These are phyloP conservation scores for Daldinia concentrica DNA, from an alignment of 495 filamentous ascomycete genomes.

Conservation along the genomic window DNA sequence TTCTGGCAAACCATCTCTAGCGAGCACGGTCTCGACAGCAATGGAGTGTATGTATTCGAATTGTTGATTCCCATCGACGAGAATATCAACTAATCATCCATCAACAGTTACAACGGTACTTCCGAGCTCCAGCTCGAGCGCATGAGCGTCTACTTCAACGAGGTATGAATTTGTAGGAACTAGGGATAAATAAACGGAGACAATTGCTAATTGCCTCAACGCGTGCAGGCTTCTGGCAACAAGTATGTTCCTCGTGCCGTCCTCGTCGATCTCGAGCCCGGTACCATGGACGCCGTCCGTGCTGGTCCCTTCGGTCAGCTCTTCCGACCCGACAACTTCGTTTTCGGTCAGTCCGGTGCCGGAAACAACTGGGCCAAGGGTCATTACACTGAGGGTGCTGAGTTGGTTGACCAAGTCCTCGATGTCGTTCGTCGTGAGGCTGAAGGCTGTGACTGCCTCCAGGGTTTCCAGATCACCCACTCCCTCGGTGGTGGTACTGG, in stretches of 20 bases:
- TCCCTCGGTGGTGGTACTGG: conserved; percentile 99
- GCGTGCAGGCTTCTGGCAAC: conserved; percentile 82
- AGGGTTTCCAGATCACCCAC: conserved; percentile 99
- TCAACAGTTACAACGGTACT: conserved; percentile 89
- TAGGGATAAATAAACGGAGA: not conserved
- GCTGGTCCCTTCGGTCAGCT: conserved; percentile 98
- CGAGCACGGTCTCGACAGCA: conserved; percentile 98
- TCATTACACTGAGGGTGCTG: conserved; percentile 99
- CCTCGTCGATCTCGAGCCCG: conserved; percentile 98
- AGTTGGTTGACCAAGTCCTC: conserved; percentile 97
- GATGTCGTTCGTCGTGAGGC: conserved; percentile 99
- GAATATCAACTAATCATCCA: conserved; percentile 43
- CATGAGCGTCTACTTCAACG: conserved; percentile 99
- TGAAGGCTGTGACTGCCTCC: conserved; percentile 98
- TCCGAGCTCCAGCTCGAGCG: conserved; percentile 99
- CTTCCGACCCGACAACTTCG: conserved; percentile 99
- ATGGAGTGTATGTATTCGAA: conserved; percentile 67
- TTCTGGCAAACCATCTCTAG: conserved; percentile 99
- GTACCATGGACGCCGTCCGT: conserved; percentile 99
- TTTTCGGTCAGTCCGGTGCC: conserved; percentile 99
- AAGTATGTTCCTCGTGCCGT: conserved; percentile 99
- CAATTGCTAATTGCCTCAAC: conserved; percentile 20
- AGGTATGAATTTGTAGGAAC: conserved; percentile 66
- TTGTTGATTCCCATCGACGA: conserved; percentile 11
- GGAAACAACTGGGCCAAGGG: conserved; percentile 99